Conservation (phyloP, 73 alveolate genomes). For the Paramecium sexaurelia region DNA sequence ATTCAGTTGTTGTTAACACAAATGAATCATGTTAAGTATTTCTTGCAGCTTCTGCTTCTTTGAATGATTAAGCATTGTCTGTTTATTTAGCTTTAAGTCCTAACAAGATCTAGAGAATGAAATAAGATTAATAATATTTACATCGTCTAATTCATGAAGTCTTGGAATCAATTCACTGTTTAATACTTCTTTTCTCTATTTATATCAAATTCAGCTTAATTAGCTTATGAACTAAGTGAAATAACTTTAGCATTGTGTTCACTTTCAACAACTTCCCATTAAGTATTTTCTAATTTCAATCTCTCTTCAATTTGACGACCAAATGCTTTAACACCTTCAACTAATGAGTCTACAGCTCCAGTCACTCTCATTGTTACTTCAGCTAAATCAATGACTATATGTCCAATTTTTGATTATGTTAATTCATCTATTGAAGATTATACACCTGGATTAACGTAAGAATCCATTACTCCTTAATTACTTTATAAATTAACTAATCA, state of each 20-base stretch:
- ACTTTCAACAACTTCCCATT: conserved; percentile 51
- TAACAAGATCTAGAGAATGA: background rate
- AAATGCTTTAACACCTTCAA: conserved; percentile 55
- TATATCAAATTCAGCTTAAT: conserved; percentile 60
- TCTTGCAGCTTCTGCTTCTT: conserved; percentile 43
- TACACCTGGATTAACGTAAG: conserved; percentile 9
- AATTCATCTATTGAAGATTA: conserved; percentile 38
- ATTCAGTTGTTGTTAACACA: conserved; percentile 22
- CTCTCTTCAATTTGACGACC: conserved; percentile 56
- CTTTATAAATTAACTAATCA: background rate
- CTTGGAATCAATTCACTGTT: background rate
- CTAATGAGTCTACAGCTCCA: conserved; percentile 54
- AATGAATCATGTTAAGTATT: conserved; percentile 1
- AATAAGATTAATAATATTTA: background rate
- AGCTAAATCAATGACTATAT: conserved; percentile 48
- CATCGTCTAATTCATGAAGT: conserved; percentile 35
- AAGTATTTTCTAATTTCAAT: background rate
- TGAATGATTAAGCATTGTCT: conserved; percentile 21
- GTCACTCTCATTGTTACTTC: conserved; percentile 52
- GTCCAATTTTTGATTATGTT: conserved; percentile 40
- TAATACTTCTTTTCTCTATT: conserved; percentile 58
- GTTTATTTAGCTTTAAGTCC: conserved; percentile 30
- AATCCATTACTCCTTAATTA: conserved; percentile 4
- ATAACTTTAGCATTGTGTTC: conserved; percentile 55
- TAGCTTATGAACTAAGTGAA: background rate